Conservation (phyloP, 495 filamentous ascomycete genomes). For the Hypomontagnella monticulosa region DNA sequence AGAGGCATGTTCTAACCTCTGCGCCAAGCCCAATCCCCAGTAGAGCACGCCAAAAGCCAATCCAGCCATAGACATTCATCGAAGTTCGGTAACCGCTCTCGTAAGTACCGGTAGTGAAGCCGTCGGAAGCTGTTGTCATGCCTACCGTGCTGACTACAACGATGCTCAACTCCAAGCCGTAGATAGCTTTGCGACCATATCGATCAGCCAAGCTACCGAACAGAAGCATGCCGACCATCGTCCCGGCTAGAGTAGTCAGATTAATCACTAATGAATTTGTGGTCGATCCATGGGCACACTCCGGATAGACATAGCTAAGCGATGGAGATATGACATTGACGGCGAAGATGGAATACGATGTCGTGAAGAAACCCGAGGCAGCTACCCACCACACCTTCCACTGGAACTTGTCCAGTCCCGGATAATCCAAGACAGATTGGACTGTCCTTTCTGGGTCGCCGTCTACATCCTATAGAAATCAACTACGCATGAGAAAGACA, state of each 20-base stretch:
- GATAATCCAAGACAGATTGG: conserved; percentile 41
- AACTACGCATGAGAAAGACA: neutral
- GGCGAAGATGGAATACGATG: conserved; percentile 72
- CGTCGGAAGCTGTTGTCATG: conserved; percentile 54
- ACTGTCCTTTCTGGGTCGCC: conserved; percentile 33
- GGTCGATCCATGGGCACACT: conserved; percentile 20
- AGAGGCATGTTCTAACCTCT: conserved; percentile 34
- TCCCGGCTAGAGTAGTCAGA: conserved; percentile 65
- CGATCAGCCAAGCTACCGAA: conserved; percentile 72
- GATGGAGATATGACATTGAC: conserved; percentile 69
- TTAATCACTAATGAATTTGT: conserved; percentile 57
- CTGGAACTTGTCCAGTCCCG: conserved; percentile 46
- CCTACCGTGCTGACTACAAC: conserved; percentile 65
- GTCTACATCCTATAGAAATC: conserved; percentile 30
- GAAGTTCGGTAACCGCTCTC: conserved; percentile 37
- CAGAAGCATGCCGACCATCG: conserved; percentile 66
- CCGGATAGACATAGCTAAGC: conserved; percentile 68
- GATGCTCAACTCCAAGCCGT: conserved; percentile 70
- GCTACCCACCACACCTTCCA: conserved; percentile 61
- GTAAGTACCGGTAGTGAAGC: neutral
- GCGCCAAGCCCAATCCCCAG: conserved; percentile 64
- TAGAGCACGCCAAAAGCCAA: conserved; percentile 67
- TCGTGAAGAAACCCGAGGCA: conserved; percentile 74
- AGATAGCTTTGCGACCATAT: conserved; percentile 69
- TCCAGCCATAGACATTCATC: conserved; percentile 66